Evolutionary conservation across 2,329 filamentous ascomycete genomes (phyloP).

Genomic region (Talaromyces piceae): DNA sequence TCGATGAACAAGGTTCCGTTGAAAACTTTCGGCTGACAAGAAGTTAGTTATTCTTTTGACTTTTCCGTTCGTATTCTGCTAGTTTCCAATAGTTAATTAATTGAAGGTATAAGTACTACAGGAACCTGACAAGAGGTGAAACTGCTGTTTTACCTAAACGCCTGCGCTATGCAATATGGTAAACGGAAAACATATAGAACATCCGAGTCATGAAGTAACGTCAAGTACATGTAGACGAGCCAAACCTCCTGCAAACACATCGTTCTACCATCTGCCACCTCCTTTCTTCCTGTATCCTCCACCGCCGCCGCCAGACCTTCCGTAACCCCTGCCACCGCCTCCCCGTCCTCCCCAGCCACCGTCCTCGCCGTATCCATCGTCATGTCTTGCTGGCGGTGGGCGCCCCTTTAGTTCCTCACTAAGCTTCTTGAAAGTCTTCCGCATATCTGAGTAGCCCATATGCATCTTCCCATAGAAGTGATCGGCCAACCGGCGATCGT

Average conservation of each 20-base stretch:
- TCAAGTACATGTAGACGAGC: no score
- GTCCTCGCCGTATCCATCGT: conserved; percentile 48
- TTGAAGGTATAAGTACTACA: not conserved
- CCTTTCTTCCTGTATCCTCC: conserved; percentile 41
- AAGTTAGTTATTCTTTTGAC: no score
- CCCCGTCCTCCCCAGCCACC: conserved; percentile 46
- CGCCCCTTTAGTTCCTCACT: conserved; percentile 77
- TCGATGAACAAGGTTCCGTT: not conserved
- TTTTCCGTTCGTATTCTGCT: no score
- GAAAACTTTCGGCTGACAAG: not conserved
- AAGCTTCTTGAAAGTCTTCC: conserved; percentile 82
- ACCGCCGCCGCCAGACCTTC: conserved; percentile 35
- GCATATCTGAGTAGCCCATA: conserved; percentile 94
- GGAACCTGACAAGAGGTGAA: not conserved
- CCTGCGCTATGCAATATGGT: conserved; percentile 36
- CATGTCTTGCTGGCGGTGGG: conserved; percentile 51
- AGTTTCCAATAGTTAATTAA: not conserved
- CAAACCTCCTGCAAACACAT: conserved; percentile 9
- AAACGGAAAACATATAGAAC: conserved; percentile 4
- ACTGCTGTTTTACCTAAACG: conserved; percentile 20
- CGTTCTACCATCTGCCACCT: conserved; percentile 34
- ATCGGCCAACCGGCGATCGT: conserved; percentile 86
- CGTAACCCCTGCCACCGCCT: conserved; percentile 34
- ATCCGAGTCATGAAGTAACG: conserved; percentile 11
- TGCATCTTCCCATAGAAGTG: conserved; percentile 99